A percentile compares a stretch with the other conserved stretches of the same genome.
These are phyloP conservation scores for Hanseniaspora occidentalis DNA, from an alignment of 805 yeast genomes.

Conservation along the genomic window DNA sequence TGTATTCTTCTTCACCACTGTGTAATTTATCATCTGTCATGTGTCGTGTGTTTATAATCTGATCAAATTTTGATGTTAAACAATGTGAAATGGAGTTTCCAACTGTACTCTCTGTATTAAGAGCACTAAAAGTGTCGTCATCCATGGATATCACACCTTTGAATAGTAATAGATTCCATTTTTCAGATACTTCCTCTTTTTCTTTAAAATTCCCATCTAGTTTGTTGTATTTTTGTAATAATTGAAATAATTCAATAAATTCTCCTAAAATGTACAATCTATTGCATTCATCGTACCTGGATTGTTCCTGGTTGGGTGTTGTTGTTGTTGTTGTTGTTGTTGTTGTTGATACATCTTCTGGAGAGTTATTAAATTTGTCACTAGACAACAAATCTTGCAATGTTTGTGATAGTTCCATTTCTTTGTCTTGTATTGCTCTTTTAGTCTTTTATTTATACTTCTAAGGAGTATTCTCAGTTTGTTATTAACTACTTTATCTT, in stretches of 20 bases:
- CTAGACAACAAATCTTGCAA: not conserved
- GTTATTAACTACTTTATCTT: no score
- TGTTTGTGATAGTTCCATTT: not conserved
- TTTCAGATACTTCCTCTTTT: not conserved
- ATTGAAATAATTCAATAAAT: not conserved
- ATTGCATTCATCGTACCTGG: not conserved
- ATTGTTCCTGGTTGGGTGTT: not conserved
- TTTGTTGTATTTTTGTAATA: no score
- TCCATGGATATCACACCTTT: not conserved
- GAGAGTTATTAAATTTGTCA: slow-evolving; percentile 1
- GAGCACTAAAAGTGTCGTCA: not conserved
- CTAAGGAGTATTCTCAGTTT: no score
- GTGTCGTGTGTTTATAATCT: no score
- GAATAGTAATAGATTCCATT: not conserved
- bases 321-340: not conserved
- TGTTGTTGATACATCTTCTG: not conserved
- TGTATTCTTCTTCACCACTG: not conserved
- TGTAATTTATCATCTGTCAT: not conserved
- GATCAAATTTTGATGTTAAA: no score
- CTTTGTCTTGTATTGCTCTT: not conserved
- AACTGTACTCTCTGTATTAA: no score
- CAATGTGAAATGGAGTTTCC: no score
- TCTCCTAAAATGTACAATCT: not conserved
- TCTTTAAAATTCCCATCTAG: not conserved
- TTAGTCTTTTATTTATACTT: not conserved